phyloP scores from a whole-genome alignment of 2,329 filamentous ascomycete species.

The Clathrospora elynae region DNA sequence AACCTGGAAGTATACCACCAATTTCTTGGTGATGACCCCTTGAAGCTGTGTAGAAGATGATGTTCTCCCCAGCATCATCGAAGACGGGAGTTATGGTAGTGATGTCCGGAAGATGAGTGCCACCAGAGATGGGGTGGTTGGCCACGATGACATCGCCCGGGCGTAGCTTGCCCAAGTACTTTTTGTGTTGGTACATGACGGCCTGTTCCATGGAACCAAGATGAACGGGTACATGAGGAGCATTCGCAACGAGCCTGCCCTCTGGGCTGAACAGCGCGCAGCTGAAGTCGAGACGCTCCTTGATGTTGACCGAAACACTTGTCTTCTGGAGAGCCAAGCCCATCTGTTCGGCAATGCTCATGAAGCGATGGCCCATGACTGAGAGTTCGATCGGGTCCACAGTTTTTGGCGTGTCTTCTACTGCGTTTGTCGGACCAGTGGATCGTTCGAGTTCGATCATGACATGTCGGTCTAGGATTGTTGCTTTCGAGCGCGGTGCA shows the following conservation, averaged over 20 bases:
- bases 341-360: slow-evolving; percentile 36
- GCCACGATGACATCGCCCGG: slow-evolving; percentile 37
- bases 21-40: slow-evolving; percentile 39
- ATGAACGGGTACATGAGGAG: slow-evolving; percentile 36
- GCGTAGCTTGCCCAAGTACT: slow-evolving; percentile 22
- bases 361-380: slow-evolving; percentile 29
- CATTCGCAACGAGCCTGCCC: slow-evolving; percentile 33
- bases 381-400: slow-evolving; percentile 15
- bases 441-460: slow-evolving; percentile 41
- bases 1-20: slow-evolving; percentile 38
- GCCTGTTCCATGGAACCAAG: slow-evolving; percentile 34
- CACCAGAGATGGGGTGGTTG: slow-evolving; percentile 36
- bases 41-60: slow-evolving; percentile 35
- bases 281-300: slow-evolving; percentile 34
- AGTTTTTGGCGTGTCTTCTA: not conserved
- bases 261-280: slow-evolving; percentile 32
- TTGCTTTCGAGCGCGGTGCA: slow-evolving; percentile 46
- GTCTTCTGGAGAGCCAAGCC: slow-evolving; percentile 31
- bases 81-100: slow-evolving; percentile 38
- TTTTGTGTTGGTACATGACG: slow-evolving; percentile 33
- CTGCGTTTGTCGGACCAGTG: not conserved
- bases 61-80: slow-evolving; percentile 24
- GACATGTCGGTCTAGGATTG: slow-evolving; percentile 47
- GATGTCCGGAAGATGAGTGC: slow-evolving; percentile 39
- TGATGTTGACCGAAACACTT: slow-evolving; percentile 31